Evolutionary conservation across 768 basidiomycete genomes (phyloP).

Genomic region (Termitomyces sp.): DNA sequence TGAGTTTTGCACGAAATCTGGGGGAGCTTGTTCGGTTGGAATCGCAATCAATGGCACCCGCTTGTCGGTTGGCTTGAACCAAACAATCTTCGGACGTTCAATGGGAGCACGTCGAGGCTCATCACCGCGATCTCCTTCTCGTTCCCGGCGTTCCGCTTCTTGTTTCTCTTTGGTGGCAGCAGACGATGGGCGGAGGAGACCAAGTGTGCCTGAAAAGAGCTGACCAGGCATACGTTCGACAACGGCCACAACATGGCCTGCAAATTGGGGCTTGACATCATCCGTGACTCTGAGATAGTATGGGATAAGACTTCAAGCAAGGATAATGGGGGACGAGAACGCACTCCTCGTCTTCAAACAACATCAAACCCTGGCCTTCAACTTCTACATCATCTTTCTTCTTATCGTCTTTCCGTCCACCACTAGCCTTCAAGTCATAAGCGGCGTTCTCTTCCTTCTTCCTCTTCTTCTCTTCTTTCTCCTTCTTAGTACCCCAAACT

Average conservation of each 20-base stretch:
- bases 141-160: slow-evolving; percentile 94
- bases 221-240: slow-evolving; percentile 99
- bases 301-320: slow-evolving; percentile 8
- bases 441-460: slow-evolving; percentile 99
- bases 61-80: slow-evolving; percentile 99
- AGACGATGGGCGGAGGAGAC: slow-evolving; percentile 91
- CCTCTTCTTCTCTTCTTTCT: slow-evolving; percentile 99
- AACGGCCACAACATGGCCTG: slow-evolving; percentile 99
- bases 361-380: slow-evolving; percentile 94
- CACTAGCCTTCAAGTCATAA: slow-evolving; percentile 77
- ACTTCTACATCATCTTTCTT: slow-evolving; percentile 99
- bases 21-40: slow-evolving; percentile 96
- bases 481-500: slow-evolving; percentile 98
- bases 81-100: slow-evolving; percentile 97
- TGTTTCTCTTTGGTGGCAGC: slow-evolving; percentile 99
- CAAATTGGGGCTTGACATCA: slow-evolving; percentile 96
- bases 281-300: slow-evolving; percentile 75
- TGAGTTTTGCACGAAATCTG: slow-evolving; percentile 93
- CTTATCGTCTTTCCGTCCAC: slow-evolving; percentile 92
- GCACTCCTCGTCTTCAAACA: slow-evolving; percentile 97
- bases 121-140: slow-evolving; percentile 89
- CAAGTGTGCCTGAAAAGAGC: slow-evolving; percentile 95
- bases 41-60: slow-evolving; percentile 98
- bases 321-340: slow-evolving; percentile 20
- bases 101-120: slow-evolving; percentile 76